Percentiles rank a stretch among this genome's conserved stretches.
Evolutionary conservation across 106 monocot genomes (phyloP).

Genomic region (Dendrobium catenatum): DNA sequence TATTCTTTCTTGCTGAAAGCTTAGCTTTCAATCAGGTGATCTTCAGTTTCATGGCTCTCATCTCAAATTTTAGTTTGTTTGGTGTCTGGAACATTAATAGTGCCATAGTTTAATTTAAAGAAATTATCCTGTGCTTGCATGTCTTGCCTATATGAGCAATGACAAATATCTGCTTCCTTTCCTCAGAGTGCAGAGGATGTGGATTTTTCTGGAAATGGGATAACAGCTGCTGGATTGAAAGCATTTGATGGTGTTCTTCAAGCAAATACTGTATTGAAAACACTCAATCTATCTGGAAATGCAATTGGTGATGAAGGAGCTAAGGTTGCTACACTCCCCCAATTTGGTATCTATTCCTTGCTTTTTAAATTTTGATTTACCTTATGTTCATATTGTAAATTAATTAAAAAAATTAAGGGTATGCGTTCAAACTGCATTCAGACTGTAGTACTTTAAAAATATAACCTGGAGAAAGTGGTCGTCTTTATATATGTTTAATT

Average conservation of each 20-base stretch:
- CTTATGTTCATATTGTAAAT: conserved; percentile 1
- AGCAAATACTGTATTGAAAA: conserved; percentile 62
- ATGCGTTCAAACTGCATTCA: not conserved
- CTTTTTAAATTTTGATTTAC: not conserved
- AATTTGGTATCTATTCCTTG: conserved; percentile 6
- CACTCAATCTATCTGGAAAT: conserved; percentile 96
- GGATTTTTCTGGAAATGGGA: conserved; percentile 93
- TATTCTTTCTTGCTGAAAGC: conserved; percentile 95
- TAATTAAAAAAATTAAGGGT: not conserved
- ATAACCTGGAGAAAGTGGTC: not conserved
- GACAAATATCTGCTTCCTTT: conserved; percentile 2
- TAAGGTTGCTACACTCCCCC: conserved; percentile 45
- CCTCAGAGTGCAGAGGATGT: conserved; percentile 91
- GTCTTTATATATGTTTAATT: not conserved
- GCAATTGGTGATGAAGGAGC: conserved; percentile 93
- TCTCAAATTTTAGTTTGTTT: conserved; percentile 4
- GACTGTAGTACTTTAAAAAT: not conserved
- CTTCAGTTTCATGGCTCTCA: conserved; percentile 5
- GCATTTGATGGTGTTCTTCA: conserved; percentile 98
- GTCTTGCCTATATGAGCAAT: not conserved
- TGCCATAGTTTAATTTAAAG: not conserved
- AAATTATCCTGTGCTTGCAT: not conserved
- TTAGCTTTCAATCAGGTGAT: conserved; percentile 91
- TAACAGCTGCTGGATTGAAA: conserved; percentile 80
- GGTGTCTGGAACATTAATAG: not conserved